Conservation (phyloP, 1,284 basidiomycete genomes). For the Leccinum olivaceoglutinosum region DNA sequence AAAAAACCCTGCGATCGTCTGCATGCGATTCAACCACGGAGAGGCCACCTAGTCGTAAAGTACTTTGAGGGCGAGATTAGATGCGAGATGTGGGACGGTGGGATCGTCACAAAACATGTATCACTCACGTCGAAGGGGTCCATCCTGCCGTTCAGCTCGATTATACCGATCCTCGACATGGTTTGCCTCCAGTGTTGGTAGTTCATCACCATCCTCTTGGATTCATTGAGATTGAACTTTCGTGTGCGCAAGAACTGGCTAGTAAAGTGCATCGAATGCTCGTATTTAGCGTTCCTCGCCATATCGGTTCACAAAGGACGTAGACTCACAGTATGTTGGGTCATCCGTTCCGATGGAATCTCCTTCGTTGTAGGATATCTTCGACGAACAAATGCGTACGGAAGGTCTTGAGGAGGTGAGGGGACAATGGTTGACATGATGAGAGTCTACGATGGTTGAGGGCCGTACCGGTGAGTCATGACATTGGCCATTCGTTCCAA, state of each 20-base stretch:
- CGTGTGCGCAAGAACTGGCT: slow-evolving; percentile 69
- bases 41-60: background rate
- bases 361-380: slow-evolving; percentile 49
- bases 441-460: background rate
- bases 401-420: slow-evolving; percentile 32
- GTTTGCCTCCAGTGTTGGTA: slow-evolving; percentile 57
- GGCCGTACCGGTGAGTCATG: background rate
- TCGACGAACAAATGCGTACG: slow-evolving; percentile 44
- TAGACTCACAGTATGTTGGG: slow-evolving; percentile 45
- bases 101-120: background rate
- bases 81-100: no score
- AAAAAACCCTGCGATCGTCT: background rate
- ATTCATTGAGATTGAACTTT: slow-evolving; percentile 47
- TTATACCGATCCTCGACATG: slow-evolving; percentile 52
- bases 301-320: background rate
- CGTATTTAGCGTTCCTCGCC: slow-evolving; percentile 2
- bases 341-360: slow-evolving; percentile 66
- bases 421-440: slow-evolving; percentile 19
- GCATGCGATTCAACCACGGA: background rate
- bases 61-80: no score
- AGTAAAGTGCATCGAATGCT: slow-evolving; percentile 3
- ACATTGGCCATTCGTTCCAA: background rate
- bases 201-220: slow-evolving; percentile 54
- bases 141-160: slow-evolving; percentile 47
- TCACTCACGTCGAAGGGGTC: slow-evolving; percentile 58